Conservation (phyloP, 2,329 filamentous ascomycete species). For the Hyphodiscus sp. region DNA sequence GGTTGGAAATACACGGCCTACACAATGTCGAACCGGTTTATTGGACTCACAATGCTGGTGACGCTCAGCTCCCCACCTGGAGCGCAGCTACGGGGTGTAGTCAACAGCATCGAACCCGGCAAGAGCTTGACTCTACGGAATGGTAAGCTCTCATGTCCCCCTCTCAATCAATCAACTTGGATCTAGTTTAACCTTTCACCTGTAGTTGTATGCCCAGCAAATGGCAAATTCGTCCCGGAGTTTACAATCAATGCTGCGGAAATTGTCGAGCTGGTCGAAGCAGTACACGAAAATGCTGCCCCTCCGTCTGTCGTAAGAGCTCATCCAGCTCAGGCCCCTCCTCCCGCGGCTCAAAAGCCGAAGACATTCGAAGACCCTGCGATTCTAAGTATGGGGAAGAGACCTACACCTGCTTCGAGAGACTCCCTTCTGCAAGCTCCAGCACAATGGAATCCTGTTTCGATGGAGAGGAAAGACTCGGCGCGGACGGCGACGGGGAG, state of each 20-base stretch:
- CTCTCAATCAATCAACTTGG: not conserved
- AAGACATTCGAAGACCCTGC: constrained; percentile 30
- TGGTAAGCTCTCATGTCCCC: constrained; percentile 19
- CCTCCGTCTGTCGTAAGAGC: constrained; percentile 4
- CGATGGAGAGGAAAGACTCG: constrained; percentile 24
- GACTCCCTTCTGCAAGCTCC: constrained; percentile 9
- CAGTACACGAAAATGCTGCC: constrained; percentile 22
- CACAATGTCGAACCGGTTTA: constrained; percentile 30
- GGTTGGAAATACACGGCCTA: constrained; percentile 9
- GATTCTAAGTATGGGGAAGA: constrained; percentile 30
- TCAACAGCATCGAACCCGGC: constrained; percentile 29
- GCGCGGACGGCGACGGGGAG: constrained; percentile 17
- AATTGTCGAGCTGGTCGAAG: constrained; percentile 29
- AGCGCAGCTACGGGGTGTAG: constrained; percentile 29
- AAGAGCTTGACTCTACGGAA: constrained; percentile 30
- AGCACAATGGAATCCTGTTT: constrained; percentile 29
- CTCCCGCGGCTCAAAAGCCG: constrained; percentile 7
- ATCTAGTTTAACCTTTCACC: not conserved
- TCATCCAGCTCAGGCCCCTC: constrained; percentile 1
- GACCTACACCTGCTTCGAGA: constrained; percentile 26
- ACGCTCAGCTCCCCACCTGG: constrained; percentile 29
- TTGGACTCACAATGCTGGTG: constrained; percentile 32
- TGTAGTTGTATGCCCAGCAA: constrained; percentile 27
- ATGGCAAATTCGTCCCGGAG: constrained; percentile 27
- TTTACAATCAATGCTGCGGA: constrained; percentile 29